Conservation (phyloP, 495 filamentous ascomycete genomes). For the Lasiosphaeris hirsuta region DNA sequence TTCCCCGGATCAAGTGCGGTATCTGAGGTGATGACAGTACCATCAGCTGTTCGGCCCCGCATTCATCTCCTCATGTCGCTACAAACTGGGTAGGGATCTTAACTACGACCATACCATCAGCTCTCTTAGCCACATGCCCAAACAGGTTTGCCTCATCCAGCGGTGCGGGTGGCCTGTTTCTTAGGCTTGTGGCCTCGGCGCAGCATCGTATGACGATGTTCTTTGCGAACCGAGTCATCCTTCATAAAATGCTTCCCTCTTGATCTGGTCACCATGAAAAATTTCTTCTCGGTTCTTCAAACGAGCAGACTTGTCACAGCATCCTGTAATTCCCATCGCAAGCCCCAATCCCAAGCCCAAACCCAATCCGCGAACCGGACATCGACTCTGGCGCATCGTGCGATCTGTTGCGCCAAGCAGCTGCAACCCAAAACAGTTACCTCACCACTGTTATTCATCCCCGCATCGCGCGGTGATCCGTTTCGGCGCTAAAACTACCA, state of each 20-base stretch:
- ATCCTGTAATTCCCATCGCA: background rate
- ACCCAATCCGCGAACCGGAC: too few relatives aligned
- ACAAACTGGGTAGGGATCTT: too few relatives aligned
- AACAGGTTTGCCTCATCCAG: too few relatives aligned
- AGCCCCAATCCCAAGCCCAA: background rate
- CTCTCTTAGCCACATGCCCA: too few relatives aligned
- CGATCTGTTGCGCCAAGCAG: background rate
- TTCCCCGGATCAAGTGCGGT: too few relatives aligned
- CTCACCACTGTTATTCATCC: constrained; percentile 4
- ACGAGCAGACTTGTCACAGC: background rate
- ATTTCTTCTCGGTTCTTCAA: background rate
- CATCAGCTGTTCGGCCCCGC: too few relatives aligned
- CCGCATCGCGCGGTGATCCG: constrained; percentile 6
- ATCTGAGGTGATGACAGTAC: too few relatives aligned
- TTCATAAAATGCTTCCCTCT: background rate
- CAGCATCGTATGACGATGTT: constrained; percentile 5
- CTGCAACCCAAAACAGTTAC: background rate
- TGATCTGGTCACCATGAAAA: background rate
- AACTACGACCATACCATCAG: too few relatives aligned
- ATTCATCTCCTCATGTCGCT: too few relatives aligned
- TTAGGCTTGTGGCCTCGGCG: background rate
- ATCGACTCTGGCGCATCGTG: too few relatives aligned
- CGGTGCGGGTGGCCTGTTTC: background rate
- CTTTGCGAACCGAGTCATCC: background rate
- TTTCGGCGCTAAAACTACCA: constrained; percentile 11